Evolutionary conservation across 345 rosid species (phyloP).

Genomic region (Erucastrum elatum): DNA sequence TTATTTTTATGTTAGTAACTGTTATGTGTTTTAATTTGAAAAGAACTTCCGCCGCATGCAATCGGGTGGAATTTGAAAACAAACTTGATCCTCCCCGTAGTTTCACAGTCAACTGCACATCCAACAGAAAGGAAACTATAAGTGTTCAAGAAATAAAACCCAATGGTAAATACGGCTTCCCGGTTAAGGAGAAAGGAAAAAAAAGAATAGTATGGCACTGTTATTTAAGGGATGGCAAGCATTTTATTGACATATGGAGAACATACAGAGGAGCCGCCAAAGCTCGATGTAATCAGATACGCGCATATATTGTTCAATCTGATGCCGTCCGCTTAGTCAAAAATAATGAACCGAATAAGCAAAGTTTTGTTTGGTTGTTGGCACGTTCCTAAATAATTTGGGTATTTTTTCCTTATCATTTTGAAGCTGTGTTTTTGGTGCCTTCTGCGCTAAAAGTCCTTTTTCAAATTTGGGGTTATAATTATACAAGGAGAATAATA

Average conservation of each 20-base stretch:
- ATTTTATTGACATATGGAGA: not conserved
- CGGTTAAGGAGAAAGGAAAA: not conserved
- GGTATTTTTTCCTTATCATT: no score
- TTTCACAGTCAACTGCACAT: constrained; percentile 6
- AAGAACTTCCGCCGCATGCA: not conserved
- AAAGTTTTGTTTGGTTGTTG: not conserved
- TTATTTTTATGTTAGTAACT: not conserved
- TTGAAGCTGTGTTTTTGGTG: no score
- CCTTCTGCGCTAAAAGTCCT: no score
- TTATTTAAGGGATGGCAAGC: not conserved
- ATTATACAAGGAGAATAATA: no score
- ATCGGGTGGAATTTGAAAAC: not conserved
- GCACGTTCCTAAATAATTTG: no score
- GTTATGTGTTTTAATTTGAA: not conserved
- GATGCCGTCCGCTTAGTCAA: not conserved
- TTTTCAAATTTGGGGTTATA: no score
- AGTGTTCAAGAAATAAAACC: not conserved
- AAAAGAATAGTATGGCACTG: constrained; percentile 9
- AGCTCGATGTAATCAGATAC: not conserved
- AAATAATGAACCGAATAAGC: not conserved
- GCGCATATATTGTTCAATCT: not conserved
- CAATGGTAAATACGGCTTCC: not conserved
- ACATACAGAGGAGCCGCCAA: not conserved
- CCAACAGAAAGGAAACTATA: not conserved
- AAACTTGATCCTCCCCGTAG: not conserved